Conservation (phyloP, 371 early-diverging fungal species). For the Mucor lusitanicus region DNA sequence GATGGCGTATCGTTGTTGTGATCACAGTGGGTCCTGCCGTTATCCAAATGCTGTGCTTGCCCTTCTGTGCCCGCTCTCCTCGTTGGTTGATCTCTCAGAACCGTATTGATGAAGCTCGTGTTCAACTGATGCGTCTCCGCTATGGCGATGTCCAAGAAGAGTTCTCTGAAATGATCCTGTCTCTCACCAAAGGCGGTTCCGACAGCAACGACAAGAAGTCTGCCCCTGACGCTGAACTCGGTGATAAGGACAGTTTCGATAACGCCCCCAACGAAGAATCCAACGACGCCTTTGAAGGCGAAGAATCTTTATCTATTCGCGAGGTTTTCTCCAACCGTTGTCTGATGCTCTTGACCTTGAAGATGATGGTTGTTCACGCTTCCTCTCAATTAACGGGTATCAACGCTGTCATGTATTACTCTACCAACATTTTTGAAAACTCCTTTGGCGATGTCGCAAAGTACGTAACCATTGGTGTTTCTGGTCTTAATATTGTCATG, state of each 20-base stretch:
- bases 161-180: slow-evolving; percentile 59
- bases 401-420: slow-evolving; percentile 69
- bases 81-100: slow-evolving; percentile 66
- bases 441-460: slow-evolving; percentile 40
- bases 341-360: slow-evolving; percentile 30
- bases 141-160: slow-evolving; percentile 64
- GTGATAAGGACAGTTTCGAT: slow-evolving; percentile 20
- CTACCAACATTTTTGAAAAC: slow-evolving; percentile 43
- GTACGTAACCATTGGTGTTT: slow-evolving; percentile 47
- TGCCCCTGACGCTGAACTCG: slow-evolving; percentile 4
- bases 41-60: slow-evolving; percentile 69
- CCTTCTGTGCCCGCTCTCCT: slow-evolving; percentile 78
- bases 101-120: slow-evolving; percentile 61
- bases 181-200: slow-evolving; percentile 33
- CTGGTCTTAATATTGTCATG: slow-evolving; percentile 53
- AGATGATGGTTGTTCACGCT: slow-evolving; percentile 64
- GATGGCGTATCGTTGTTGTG: slow-evolving; percentile 69
- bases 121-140: slow-evolving; percentile 58
- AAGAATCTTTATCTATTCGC: slow-evolving; percentile 29
- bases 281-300: slow-evolving; percentile 25
- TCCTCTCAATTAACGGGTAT: slow-evolving; percentile 67
- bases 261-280: slow-evolving; percentile 36
- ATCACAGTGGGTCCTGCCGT: slow-evolving; percentile 66
- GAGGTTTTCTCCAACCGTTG: slow-evolving; percentile 41
- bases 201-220: slow-evolving; percentile 6